phyloP scores from a whole-genome alignment of 176 grass and related monocot species.

The Ensete ventricosum region DNA sequence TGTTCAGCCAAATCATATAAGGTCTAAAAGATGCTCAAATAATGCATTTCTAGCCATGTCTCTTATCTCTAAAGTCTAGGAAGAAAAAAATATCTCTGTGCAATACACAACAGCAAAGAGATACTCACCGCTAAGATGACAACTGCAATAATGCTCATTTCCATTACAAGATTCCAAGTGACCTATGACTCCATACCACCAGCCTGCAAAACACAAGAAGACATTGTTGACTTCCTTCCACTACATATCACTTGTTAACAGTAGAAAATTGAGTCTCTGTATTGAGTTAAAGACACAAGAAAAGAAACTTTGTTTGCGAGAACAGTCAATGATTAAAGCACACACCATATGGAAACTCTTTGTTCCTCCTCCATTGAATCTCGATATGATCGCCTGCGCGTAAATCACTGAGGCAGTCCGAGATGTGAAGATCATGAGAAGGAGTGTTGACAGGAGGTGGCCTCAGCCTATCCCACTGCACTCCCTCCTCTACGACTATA shows the following conservation, averaged over 20 bases:
- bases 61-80: no score
- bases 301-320: neutral
- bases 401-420: conserved; percentile 70
- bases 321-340: neutral
- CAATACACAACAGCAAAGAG: neutral
- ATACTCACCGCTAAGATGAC: conserved; percentile 4
- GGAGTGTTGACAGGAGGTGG: conserved; percentile 44
- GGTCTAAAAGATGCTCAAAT: no score
- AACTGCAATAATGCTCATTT: conserved; percentile 30
- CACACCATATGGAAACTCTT: conserved; percentile 90
- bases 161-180: conserved; percentile 85
- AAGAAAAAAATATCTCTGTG: no score
- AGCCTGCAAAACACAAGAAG: conserved; percentile 57
- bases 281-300: conserved; percentile 19
- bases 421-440: conserved; percentile 70
- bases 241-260: neutral
- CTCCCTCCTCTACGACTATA: conserved; percentile 55
- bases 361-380: conserved; percentile 99
- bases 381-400: conserved; percentile 68
- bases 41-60: no score
- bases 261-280: conserved; percentile 22
- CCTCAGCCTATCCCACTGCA: conserved; percentile 80
- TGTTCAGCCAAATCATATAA: no score
- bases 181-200: conserved; percentile 98
- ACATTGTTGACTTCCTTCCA: conserved; percentile 25